phyloP scores from a whole-genome alignment of 306 rosid genomes.

The Fragaria nilgerrensis region DNA sequence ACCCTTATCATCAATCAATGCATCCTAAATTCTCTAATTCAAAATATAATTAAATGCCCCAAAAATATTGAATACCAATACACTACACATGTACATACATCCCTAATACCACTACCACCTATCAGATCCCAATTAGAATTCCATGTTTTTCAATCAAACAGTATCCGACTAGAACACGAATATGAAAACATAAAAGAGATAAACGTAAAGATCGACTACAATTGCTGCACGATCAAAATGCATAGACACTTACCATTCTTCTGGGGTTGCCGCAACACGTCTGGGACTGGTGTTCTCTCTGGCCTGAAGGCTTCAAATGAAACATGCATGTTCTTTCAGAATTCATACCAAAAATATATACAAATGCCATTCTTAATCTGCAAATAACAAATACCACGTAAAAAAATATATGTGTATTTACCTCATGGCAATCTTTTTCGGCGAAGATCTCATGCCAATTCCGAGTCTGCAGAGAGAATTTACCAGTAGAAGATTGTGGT shows the following conservation, averaged over 20 bases:
- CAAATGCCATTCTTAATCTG: background rate
- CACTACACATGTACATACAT: background rate
- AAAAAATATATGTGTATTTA: background rate
- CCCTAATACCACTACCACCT: background rate
- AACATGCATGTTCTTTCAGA: background rate
- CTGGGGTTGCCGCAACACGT: background rate
- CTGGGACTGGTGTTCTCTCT: background rate
- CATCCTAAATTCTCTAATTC: background rate
- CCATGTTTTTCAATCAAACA: background rate
- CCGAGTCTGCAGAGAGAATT: slow-evolving; percentile 7
- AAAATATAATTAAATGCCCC: background rate
- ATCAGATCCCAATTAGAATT: background rate
- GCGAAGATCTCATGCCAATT: slow-evolving; percentile 15
- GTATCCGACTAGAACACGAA: background rate
- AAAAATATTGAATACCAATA: background rate
- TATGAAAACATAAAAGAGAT: background rate
- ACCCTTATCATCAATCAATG: background rate
- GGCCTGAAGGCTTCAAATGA: background rate
- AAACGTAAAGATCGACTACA: background rate
- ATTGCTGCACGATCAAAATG: background rate
- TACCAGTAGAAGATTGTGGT: background rate
- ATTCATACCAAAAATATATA: background rate
- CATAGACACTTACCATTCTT: background rate
- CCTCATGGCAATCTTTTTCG: slow-evolving; percentile 7
- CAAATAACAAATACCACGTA: background rate